phyloP scores from a whole-genome alignment of 2,329 filamentous ascomycete genomes.

The Scedosporium boydii region DNA sequence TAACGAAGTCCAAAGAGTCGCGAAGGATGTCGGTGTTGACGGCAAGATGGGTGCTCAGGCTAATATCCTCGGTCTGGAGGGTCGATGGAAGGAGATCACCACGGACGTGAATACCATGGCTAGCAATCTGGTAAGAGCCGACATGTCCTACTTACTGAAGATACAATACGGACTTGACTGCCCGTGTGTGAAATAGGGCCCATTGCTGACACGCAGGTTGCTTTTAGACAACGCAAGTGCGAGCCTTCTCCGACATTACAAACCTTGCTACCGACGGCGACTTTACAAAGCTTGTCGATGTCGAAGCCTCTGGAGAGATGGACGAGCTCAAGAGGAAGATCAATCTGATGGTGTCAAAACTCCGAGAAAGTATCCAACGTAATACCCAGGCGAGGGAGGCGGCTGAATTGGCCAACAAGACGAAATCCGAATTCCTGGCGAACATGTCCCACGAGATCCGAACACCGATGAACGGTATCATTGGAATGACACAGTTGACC shows the following conservation, averaged over 20 bases:
- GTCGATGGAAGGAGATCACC: slow-evolving; percentile 97
- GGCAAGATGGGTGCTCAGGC: slow-evolving; percentile 98
- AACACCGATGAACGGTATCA: slow-evolving; percentile 96
- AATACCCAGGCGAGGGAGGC: slow-evolving; percentile 94
- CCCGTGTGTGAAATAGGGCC: not conserved
- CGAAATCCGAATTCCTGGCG: slow-evolving; percentile 94
- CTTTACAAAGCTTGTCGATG: slow-evolving; percentile 92
- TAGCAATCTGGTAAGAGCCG: slow-evolving; percentile 45
- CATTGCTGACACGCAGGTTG: slow-evolving; percentile 22
- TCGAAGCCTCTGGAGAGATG: slow-evolving; percentile 97
- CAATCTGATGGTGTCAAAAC: slow-evolving; percentile 96
- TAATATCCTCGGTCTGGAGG: slow-evolving; percentile 84
- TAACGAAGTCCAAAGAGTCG: slow-evolving; percentile 89
- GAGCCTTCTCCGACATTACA: slow-evolving; percentile 97
- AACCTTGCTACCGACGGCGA: slow-evolving; percentile 94
- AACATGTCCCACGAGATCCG: slow-evolving; percentile 99
- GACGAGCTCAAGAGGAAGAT: slow-evolving; percentile 98
- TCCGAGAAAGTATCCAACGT: slow-evolving; percentile 90
- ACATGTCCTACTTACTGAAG: not conserved
- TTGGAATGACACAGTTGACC: slow-evolving; percentile 95
- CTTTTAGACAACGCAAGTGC: slow-evolving; percentile 78
- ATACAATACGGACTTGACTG: not conserved
- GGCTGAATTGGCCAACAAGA: slow-evolving; percentile 93
- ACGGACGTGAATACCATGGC: slow-evolving; percentile 94
- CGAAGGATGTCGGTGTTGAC: slow-evolving; percentile 92